Conservation (phyloP, 2,329 filamentous ascomycete genomes). For the Lithohypha guttulata region DNA sequence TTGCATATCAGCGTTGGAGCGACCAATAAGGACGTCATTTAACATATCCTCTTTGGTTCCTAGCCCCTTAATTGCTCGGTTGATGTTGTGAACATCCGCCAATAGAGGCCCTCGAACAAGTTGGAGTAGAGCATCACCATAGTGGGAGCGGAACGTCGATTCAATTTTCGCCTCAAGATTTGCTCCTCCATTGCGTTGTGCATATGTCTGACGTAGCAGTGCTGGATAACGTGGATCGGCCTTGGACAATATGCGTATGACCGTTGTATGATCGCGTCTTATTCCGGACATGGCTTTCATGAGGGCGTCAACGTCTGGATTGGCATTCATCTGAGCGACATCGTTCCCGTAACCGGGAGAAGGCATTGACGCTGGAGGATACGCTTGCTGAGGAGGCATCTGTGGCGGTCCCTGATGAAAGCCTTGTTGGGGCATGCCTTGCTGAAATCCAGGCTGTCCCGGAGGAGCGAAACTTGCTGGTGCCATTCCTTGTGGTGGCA, state of each 20-base stretch:
- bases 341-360: constrained; percentile 61
- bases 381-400: constrained; percentile 27
- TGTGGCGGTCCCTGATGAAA: constrained; percentile 33
- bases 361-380: constrained; percentile 39
- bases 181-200: constrained; percentile 58
- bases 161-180: constrained; percentile 71
- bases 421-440: constrained; percentile 22
- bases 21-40: constrained; percentile 72
- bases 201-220: constrained; percentile 56
- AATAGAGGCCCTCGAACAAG: constrained; percentile 68
- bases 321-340: constrained; percentile 55
- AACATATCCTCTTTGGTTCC: constrained; percentile 81
- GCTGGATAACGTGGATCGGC: constrained; percentile 71
- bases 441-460: constrained; percentile 22
- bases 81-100: constrained; percentile 61
- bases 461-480: constrained; percentile 15
- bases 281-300: constrained; percentile 86
- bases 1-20: constrained; percentile 76
- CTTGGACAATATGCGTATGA: constrained; percentile 59
- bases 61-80: constrained; percentile 61
- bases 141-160: constrained; percentile 50
- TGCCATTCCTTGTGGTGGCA: constrained; percentile 18
- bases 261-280: constrained; percentile 70
- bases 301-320: constrained; percentile 57
- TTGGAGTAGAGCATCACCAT: constrained; percentile 54